phyloP scores from a whole-genome alignment of 352 stramenopile species.

The Globisporangium orthogonon region DNA sequence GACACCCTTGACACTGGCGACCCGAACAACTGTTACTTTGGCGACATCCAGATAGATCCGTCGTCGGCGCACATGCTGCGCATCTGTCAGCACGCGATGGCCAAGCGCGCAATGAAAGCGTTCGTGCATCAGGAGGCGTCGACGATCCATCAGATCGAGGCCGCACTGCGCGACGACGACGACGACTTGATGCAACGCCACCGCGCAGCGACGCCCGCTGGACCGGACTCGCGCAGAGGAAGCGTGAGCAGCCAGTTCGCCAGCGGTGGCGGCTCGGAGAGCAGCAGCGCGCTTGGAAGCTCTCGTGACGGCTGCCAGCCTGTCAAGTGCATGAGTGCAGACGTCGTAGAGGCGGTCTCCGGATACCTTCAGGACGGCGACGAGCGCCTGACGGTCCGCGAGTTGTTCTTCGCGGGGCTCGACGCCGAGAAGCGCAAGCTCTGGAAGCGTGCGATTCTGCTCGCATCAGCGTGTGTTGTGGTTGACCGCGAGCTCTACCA shows the following conservation, averaged over 20 bases:
- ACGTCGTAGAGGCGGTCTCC: constrained; percentile 36
- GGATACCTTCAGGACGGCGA: constrained; percentile 51
- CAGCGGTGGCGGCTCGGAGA: neutral
- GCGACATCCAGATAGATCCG: constrained; percentile 30
- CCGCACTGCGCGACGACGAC: constrained; percentile 43
- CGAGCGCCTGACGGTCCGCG: constrained; percentile 52
- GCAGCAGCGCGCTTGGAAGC: neutral
- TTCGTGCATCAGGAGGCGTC: constrained; percentile 57
- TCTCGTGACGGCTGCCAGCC: constrained; percentile 12
- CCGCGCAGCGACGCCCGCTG: constrained; percentile 6
- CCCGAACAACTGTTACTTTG: constrained; percentile 2
- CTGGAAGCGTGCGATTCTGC: constrained; percentile 66
- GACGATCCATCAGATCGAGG: constrained; percentile 51
- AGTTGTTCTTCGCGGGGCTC: constrained; percentile 51
- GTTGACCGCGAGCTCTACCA: constrained; percentile 61
- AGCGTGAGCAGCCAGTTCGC: constrained; percentile 2
- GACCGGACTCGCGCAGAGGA: neutral
- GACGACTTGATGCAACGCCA: constrained; percentile 35
- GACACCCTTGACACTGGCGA: constrained; percentile 7
- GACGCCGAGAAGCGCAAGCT: constrained; percentile 44
- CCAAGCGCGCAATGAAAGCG: constrained; percentile 58
- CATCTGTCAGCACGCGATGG: constrained; percentile 70
- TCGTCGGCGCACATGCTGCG: constrained; percentile 54
- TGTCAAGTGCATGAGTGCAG: constrained; percentile 37
- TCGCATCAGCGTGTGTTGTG: constrained; percentile 62